Percentiles rank a stretch among this genome's conserved stretches.
Conservation (phyloP, 2,329 filamentous ascomycete genomes). For the Alternaria conjuncta region DNA sequence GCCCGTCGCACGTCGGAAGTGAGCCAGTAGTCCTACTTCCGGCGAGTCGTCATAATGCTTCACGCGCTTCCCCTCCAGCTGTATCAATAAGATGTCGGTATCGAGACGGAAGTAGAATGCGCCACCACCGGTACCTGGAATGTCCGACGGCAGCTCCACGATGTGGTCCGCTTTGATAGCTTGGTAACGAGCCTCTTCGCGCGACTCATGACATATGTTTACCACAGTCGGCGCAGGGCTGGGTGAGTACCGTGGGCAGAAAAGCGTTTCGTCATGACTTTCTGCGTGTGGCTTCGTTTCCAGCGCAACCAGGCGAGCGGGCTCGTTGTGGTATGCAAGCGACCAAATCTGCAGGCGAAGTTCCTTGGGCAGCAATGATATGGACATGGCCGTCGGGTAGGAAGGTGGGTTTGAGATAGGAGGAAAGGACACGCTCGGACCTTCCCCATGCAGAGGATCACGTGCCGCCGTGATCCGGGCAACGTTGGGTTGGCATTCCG, state of each 20-base stretch:
- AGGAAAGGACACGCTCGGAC: background rate
- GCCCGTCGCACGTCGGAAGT: constrained; percentile 18
- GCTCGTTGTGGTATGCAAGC: constrained; percentile 23
- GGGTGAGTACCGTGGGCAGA: constrained; percentile 31
- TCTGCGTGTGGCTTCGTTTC: constrained; percentile 22
- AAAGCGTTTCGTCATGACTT: constrained; percentile 23
- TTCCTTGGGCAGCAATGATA: constrained; percentile 29
- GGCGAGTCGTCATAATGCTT: constrained; percentile 30
- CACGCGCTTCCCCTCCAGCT: constrained; percentile 12
- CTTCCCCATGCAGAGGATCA: constrained; percentile 6
- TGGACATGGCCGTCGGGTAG: constrained; percentile 20
- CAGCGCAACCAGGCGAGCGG: constrained; percentile 27
- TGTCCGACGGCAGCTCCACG: constrained; percentile 10
- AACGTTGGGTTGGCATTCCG: constrained; percentile 1
- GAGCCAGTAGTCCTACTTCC: constrained; percentile 24
- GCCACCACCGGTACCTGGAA: background rate
- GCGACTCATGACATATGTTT: constrained; percentile 28
- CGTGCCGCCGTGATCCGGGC: constrained; percentile 1
- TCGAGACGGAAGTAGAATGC: constrained; percentile 30
- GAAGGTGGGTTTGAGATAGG: background rate
- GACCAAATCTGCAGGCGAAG: constrained; percentile 32
- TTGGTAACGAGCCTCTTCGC: constrained; percentile 25
- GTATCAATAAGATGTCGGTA: constrained; percentile 25
- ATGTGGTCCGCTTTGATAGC: constrained; percentile 20
- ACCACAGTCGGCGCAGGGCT: constrained; percentile 20